Base-by-base conservation (phyloP, 2,329 filamentous ascomycete species). In the Paecilomyces sp. region DNA sequence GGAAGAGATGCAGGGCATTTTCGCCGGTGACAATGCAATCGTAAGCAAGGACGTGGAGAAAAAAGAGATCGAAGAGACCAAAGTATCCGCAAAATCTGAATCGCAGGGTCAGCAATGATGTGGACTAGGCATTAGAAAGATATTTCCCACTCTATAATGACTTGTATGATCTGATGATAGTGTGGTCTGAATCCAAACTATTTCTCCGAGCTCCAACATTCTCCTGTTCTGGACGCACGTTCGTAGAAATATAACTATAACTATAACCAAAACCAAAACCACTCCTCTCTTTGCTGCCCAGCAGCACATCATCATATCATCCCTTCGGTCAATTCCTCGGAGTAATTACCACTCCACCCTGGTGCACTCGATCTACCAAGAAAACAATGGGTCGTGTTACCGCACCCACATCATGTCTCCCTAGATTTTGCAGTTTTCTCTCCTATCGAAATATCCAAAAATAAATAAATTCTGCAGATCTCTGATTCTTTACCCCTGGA, bases 1-100 rank as follows among this genome's bases (percentile, higher is more conserved):
- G n/a, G 77, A 80, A 65, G 76, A 79, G 59, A 79, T 79, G 73
- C 70, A 74, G 58, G 64, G 67, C n/a, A 67, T 75, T 8, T 74
- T 75, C 60, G 71, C 71, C 0, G 68, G 64, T 3, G 53, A 58
- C 11, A 59, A 57, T 28, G 51, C 50, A 31, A 9, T 57, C 18
- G 31, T 56, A 30, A 56, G 41, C 51, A 53, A 53, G 51, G 24
- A 25, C 13, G 13, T 53, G 51, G 51, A 53, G 51, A 30, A 25
- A 2, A 30, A 30, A 5, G 22, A 53, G 1, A 53, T 53, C 25
- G 51, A 53, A n/a, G 13, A 3, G 51, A 13, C 18, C 2, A 2
- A 53, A 53, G 22, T 30, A 53, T 25, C 51, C 5, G 13, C 22
- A 11, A 53, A 53, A 11, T 12, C 18, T 11, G 51, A 53, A 11